Conservation (phyloP, 2,329 filamentous ascomycete genomes). For the Phialophora verrucosa region DNA sequence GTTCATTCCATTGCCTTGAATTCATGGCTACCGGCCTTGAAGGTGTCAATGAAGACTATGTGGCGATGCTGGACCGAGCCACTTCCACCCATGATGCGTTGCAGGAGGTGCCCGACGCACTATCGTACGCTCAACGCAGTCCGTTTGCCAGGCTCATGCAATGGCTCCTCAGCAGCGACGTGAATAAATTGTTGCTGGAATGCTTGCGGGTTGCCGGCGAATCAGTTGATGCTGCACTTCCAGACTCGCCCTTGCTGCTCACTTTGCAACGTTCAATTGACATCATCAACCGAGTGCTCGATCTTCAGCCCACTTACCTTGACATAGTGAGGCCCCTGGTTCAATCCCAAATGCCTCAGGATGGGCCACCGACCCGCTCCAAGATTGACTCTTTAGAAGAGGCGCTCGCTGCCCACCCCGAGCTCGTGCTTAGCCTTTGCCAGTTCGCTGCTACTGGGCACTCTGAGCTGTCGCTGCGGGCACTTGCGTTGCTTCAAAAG, state of each 20-base stretch:
- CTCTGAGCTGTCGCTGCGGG: conserved; percentile 77
- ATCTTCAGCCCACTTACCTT: conserved; percentile 88
- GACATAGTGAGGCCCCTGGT: conserved; percentile 83
- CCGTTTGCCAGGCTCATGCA: conserved; percentile 96
- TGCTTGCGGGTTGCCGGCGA: conserved; percentile 76
- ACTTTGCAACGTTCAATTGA: conserved; percentile 81
- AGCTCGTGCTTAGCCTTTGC: conserved; percentile 79
- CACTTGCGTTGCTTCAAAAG: conserved; percentile 81
- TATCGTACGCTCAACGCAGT: conserved; percentile 83
- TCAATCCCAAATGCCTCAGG: conserved; percentile 23
- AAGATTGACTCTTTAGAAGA: conserved; percentile 75
- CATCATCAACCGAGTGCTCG: conserved; percentile 80
- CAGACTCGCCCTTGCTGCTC: conserved; percentile 80
- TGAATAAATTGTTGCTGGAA: conserved; percentile 77
- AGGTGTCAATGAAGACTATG: conserved; percentile 92
- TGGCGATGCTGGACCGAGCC: conserved; percentile 48
- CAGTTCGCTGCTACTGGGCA: conserved; percentile 86
- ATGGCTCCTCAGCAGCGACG: conserved; percentile 94
- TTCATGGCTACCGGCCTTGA: conserved; percentile 80
- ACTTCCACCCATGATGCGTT: conserved; percentile 17
- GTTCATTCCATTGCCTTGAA: conserved; percentile 80
- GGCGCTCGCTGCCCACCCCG: conserved; percentile 79
- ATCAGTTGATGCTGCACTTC: conserved; percentile 72
- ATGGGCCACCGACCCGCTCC: conserved; percentile 46
- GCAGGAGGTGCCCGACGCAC: conserved; percentile 38